Evolutionary conservation across 805 yeast genomes (phyloP).

Genomic region (Danielia oregonensis): DNA sequence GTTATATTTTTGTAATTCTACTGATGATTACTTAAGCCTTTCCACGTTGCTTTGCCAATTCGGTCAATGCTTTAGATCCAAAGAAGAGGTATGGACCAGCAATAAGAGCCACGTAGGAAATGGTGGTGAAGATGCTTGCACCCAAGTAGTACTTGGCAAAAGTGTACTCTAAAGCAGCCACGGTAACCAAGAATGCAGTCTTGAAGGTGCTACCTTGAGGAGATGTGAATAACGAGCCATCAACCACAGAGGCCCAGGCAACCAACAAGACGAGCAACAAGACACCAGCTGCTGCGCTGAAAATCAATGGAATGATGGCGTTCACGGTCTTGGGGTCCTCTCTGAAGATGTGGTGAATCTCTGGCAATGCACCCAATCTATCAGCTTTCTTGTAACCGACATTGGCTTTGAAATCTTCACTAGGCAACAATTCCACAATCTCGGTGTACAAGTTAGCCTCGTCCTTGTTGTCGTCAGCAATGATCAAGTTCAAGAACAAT

Average conservation of each 20-base stretch:
- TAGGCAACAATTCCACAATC: conserved; percentile 31
- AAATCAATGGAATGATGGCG: conserved; percentile 47
- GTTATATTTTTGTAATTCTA: too few species aligned
- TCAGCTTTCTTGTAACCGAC: conserved; percentile 22
- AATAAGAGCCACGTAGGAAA: conserved; percentile 45
- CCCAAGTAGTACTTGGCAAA: conserved; percentile 58
- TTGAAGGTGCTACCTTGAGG: conserved; percentile 25
- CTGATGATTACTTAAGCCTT: neutral
- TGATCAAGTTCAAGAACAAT: conserved; percentile 28
- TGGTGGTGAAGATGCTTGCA: conserved; percentile 56
- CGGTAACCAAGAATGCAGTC: conserved; percentile 43
- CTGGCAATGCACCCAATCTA: conserved; percentile 51
- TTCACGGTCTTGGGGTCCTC: conserved; percentile 51
- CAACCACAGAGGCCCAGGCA: conserved; percentile 35
- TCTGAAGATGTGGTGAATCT: conserved; percentile 61
- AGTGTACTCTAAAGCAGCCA: conserved; percentile 49
- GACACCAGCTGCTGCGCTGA: conserved; percentile 41
- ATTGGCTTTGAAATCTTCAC: conserved; percentile 21
- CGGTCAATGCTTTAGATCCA: conserved; percentile 66
- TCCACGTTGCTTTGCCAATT: conserved; percentile 34
- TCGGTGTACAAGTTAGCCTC: conserved; percentile 19
- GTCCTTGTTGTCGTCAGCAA: conserved; percentile 21
- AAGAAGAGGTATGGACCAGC: conserved; percentile 53
- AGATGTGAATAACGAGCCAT: conserved; percentile 26
- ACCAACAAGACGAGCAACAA: conserved; percentile 42